Base-by-base conservation (phyloP, 192 early-diverging fungal species). In the Lobosporangium transversale region DNA sequence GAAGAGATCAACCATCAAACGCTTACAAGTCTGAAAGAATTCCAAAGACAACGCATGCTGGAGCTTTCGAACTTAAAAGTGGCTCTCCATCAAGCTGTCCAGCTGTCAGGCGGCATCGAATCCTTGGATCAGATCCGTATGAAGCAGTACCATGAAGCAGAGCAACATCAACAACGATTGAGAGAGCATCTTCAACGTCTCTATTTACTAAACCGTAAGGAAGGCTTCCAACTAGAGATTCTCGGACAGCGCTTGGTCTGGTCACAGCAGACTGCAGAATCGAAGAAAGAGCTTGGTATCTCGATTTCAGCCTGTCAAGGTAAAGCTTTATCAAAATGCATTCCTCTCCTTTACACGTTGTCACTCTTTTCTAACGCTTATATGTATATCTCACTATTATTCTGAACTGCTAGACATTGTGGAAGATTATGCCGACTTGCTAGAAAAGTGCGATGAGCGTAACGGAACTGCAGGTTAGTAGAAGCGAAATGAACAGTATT, bases 141-240 rank as follows among this genome's bases (percentile, higher is more conserved):
- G 7, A 33, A 44, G n/a, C 73, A 76, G 48, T 76, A 76, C n/a
- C 64, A 76, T 5, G 65, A 76, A 35, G 64, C 73, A 3, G 73
- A 76, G 27, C 59, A 21, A 32, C 43, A 52, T 11, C 73, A 76
- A 40, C 57, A 62, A 15, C 32, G 54, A 21, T 17, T 76, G 15
- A 59, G 53, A 2, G 63, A 47, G 35, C 59, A 67, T 32, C 45
- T 76, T 43, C 63, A 67, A 14, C 58, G 53, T 15, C 44, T 76
- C 15, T 60, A 53, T 11, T 5, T 55, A 0, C 27, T 76, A 37
- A 66, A 53, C 33, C 56, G 36, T 26, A 40, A 60, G 21, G 73
- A 76, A 31, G 59, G 58, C 0, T 76, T 76, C 73, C 73, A 76
- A 48, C 58, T 76, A 17, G 73, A 76, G 37, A 76, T 76, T 24